phyloP scores from a whole-genome alignment of 1,284 basidiomycete species.

The Cutaneotrichosporon cyanovorans region DNA sequence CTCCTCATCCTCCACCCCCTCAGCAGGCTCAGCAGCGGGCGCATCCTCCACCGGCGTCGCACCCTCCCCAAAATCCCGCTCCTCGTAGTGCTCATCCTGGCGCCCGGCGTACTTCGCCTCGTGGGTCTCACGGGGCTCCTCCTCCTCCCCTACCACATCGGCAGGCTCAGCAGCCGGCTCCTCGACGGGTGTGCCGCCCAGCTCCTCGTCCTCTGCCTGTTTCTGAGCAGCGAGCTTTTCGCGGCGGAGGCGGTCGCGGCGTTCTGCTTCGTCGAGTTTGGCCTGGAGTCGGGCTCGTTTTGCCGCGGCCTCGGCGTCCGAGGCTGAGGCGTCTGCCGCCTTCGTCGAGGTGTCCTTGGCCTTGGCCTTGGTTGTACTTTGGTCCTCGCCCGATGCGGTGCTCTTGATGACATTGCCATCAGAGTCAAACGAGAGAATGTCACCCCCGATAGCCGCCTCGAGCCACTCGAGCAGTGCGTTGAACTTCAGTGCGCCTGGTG shows the following conservation, averaged over 20 bases:
- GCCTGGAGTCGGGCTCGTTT: constrained; percentile 26
- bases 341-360: constrained; percentile 17
- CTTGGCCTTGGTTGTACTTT: constrained; percentile 17
- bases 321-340: neutral
- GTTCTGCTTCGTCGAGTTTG: constrained; percentile 39
- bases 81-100: constrained; percentile 4
- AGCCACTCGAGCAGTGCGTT: constrained; percentile 42
- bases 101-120: constrained; percentile 3
- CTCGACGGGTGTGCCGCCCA: constrained; percentile 8
- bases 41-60: constrained; percentile 10
- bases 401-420: no score
- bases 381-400: no score
- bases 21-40: constrained; percentile 9
- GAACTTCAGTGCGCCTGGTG: constrained; percentile 41
- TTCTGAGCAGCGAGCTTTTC: constrained; percentile 27
- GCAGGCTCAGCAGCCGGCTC: constrained; percentile 9
- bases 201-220: constrained; percentile 5
- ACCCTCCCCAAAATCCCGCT: constrained; percentile 2
- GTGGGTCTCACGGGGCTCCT: neutral
- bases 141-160: constrained; percentile 8
- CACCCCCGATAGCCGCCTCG: constrained; percentile 14
- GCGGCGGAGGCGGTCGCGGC: constrained; percentile 30
- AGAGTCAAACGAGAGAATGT: neutral
- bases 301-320: constrained; percentile 18
- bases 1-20: constrained; percentile 6